Evolutionary conservation across 192 early-diverging fungal species (phyloP).

Genomic region (Rhizophagus clarus): DNA sequence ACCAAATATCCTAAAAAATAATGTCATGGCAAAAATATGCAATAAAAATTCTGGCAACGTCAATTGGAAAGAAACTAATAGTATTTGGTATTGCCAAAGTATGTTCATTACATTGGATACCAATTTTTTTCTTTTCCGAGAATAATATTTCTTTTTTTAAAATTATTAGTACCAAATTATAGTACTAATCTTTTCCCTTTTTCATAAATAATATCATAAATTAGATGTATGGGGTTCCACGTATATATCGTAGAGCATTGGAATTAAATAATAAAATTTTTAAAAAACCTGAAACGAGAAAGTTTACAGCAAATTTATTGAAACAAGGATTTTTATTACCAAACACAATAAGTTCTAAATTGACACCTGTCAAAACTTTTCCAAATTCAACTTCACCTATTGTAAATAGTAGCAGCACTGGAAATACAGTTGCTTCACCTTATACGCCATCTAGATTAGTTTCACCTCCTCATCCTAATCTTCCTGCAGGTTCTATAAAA

Average conservation of each 20-base stretch:
- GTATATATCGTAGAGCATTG: not conserved
- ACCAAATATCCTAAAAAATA: not conserved
- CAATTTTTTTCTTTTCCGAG: not conserved
- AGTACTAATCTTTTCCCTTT: not conserved
- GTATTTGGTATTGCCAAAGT: not conserved
- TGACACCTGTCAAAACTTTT: not conserved
- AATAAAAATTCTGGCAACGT: not conserved
- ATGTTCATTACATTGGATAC: not conserved
- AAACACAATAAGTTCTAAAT: not conserved
- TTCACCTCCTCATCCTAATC: not conserved
- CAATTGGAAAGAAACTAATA: not conserved
- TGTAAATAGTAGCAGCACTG: not conserved
- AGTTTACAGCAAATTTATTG: not conserved
- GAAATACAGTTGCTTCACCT: not conserved
- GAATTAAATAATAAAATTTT: not conserved
- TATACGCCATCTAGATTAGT: not conserved
- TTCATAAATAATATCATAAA: no score
- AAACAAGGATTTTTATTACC: not conserved
- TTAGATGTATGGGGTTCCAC: not conserved
- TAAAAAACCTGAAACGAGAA: not conserved
- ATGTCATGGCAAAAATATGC: not conserved
- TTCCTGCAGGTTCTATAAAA: not conserved
- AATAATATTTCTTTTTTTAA: no score
- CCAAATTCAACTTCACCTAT: not conserved
- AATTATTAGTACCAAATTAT: no score